Evolutionary conservation across 306 rosid species (phyloP).

Genomic region (Prosopis cineraria): DNA sequence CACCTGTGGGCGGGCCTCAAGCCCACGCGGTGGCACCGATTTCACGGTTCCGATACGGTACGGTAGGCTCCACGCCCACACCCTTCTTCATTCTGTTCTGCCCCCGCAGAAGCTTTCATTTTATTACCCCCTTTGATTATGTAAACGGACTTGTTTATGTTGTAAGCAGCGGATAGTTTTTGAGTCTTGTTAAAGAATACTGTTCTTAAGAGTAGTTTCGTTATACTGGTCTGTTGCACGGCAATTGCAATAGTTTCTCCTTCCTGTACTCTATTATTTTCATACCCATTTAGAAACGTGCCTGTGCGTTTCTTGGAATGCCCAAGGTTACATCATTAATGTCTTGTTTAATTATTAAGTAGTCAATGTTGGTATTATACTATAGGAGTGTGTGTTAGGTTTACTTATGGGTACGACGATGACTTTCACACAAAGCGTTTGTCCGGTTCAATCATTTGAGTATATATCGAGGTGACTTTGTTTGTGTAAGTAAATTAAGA

Average conservation of each 20-base stretch:
- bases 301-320: neutral
- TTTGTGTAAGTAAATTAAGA: neutral
- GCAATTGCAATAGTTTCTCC: no score
- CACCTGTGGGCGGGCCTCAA: neutral
- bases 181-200: no score
- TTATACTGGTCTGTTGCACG: no score
- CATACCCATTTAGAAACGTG: neutral
- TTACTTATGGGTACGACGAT: neutral
- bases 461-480: neutral
- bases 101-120: neutral
- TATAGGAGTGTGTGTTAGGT: neutral
- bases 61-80: neutral
- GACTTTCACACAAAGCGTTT: neutral
- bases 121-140: neutral
- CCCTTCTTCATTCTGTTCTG: neutral
- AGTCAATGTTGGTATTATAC: neutral
- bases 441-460: neutral
- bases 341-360: neutral
- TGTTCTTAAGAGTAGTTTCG: no score
- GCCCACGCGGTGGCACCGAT: conserved; percentile 47
- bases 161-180: no score
- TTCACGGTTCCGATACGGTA: neutral
- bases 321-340: neutral
- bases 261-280: no score
- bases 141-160: no score